Evolutionary conservation across 352 stramenopile genomes (phyloP).

Genomic region (Pythium utonaiense): DNA sequence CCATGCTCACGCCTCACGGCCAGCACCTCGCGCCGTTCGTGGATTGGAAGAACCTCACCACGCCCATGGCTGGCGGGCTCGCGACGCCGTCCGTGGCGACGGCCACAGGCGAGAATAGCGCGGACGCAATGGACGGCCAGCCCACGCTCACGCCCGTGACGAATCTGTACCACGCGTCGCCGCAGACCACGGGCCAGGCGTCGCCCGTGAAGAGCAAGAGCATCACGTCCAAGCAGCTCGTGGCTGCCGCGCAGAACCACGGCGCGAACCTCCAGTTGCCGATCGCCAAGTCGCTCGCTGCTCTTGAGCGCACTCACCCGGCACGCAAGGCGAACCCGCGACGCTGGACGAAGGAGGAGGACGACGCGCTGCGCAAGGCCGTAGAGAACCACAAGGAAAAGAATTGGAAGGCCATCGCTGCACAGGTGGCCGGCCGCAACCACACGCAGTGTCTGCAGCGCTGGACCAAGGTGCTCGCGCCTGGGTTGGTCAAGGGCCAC

Average conservation of each 20-base stretch:
- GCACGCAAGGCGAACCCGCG: constrained; percentile 73
- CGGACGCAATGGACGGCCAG: neutral
- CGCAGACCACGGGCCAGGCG: constrained; percentile 26
- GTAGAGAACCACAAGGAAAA: constrained; percentile 87
- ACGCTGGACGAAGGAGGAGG: constrained; percentile 87
- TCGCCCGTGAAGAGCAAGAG: constrained; percentile 76
- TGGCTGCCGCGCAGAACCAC: constrained; percentile 27
- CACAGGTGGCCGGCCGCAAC: constrained; percentile 83
- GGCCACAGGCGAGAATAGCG: neutral
- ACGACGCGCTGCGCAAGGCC: constrained; percentile 78
- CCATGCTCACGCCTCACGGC: constrained; percentile 23
- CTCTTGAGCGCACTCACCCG: constrained; percentile 32
- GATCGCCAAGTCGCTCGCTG: constrained; percentile 30
- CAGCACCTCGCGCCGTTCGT: constrained; percentile 23
- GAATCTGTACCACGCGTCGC: constrained; percentile 18
- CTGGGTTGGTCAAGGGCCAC: constrained; percentile 87
- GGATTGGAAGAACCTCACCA: constrained; percentile 28
- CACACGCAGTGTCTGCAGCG: constrained; percentile 90
- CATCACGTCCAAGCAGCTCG: constrained; percentile 71
- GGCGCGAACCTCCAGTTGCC: constrained; percentile 20
- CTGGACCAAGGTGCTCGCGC: constrained; percentile 89
- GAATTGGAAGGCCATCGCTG: constrained; percentile 91
- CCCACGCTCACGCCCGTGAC: constrained; percentile 24
- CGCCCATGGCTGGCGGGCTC: constrained; percentile 1
- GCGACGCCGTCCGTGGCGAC: constrained; percentile 6